Conservation (phyloP, 2,329 filamentous ascomycete genomes). For the Raffaelea arxii region DNA sequence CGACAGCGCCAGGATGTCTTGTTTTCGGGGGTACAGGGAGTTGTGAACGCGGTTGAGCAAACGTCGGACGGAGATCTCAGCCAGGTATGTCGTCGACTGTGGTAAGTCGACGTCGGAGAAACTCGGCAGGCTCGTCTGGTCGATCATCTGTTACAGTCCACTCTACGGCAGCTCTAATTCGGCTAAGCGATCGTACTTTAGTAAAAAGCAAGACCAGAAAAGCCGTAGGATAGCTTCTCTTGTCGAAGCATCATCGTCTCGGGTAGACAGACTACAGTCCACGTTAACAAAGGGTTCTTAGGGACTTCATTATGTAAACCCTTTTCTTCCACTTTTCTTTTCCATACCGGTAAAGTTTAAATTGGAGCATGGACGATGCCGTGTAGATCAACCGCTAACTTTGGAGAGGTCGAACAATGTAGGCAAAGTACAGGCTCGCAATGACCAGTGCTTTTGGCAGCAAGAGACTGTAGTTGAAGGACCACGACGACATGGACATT, state of each 20-base stretch:
- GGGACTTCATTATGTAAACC: no score
- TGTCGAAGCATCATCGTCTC: not conserved
- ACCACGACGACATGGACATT: conserved; percentile 19
- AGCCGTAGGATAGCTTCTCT: conserved; percentile 15
- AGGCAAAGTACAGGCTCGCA: conserved; percentile 23
- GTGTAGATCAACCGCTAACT: conserved; percentile 24
- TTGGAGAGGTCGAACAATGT: conserved; percentile 21
- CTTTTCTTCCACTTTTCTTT: not conserved
- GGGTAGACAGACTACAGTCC: not conserved
- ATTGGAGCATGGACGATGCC: conserved; percentile 21
- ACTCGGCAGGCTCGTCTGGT: conserved; percentile 20
- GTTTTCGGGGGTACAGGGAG: conserved; percentile 20
- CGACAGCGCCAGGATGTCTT: conserved; percentile 14
- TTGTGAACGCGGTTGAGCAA: conserved; percentile 24
- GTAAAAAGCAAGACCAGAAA: conserved; percentile 22
- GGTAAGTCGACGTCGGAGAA: conserved; percentile 14
- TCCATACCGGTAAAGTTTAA: conserved; percentile 15
- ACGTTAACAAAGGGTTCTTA: no score
- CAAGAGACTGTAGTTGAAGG: conserved; percentile 18
- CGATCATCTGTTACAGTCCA: conserved; percentile 20
- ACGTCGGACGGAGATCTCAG: conserved; percentile 22
- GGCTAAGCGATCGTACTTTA: conserved; percentile 22
- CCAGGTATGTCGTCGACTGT: conserved; percentile 20
- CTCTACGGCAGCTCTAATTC: conserved; percentile 23
- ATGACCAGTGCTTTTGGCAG: conserved; percentile 21